Evolutionary conservation across 2,329 filamentous ascomycete species (phyloP), one percentile per base, ranked within the genome.

Genomic region (Cadophora luteo-olivacea): DNA sequence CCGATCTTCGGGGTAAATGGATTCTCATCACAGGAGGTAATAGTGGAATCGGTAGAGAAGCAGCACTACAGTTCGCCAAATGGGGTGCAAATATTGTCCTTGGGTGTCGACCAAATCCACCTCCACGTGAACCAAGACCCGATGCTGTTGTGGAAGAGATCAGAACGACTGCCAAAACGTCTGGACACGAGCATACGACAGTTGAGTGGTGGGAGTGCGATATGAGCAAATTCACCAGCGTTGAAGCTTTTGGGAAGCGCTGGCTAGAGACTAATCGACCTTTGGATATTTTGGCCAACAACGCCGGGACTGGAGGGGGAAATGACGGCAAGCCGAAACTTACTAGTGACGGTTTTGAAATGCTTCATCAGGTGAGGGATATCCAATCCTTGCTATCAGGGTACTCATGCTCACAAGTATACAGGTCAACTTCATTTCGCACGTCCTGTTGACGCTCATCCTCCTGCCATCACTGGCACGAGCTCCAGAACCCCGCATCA

Each of bases 11-110:
- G 5, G 45, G 64, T 1, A 72, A 69, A 60, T 70, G 66, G 70
- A 66, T 79, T 61, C 77, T 84, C 38, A 76, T 84, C 57, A 83
- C 82, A 0, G 82, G 82, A 32, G 77, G 80, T 54, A 84, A 82
- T 68, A 75, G 75, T 19, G 83, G 82, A 4, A 76, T 84, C 0
- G 82, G 82, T 0, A 72, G 80, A 1, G 82, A 82, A 69, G 77
- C 81, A 0, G 76, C 78, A 5, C 73, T 76, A 0, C 79, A 83
- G 3, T 75, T 81, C 16, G 68, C 65, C 0, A 77, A 80, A 6
- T 78, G 79, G 3, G 69, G 79, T 4, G 75, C 75, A 0, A 79
- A 75, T 12, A 70, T 84, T 1, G 76, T 84, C n/a, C 74, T 84
- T 29, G 82, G 75, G 71, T 66, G 67, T 76, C 8, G 67, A 11